phyloP scores from a whole-genome alignment of 139 green algal genomes.

The Yamagishiella unicocca region DNA sequence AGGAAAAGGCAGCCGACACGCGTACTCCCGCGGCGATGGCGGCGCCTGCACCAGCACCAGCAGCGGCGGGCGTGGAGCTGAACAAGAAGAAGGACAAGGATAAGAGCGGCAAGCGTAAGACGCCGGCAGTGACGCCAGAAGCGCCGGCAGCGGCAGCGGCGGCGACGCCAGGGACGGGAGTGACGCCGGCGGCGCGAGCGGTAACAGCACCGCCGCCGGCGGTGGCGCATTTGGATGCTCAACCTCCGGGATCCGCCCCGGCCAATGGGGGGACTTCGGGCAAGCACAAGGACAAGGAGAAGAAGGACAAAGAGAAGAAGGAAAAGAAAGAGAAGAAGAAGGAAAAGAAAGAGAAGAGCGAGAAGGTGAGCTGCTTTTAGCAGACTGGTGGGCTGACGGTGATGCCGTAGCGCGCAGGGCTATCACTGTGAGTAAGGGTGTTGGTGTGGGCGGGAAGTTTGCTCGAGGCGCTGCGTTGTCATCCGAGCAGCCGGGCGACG shows the following conservation, averaged over 20 bases:
- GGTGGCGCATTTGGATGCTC: too few relatives aligned
- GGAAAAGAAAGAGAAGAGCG: background rate
- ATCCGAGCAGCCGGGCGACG: too few relatives aligned
- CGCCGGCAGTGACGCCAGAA: background rate
- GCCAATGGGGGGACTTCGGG: too few relatives aligned
- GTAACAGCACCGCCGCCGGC: too few relatives aligned
- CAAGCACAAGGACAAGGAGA: background rate
- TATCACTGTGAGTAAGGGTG: too few relatives aligned
- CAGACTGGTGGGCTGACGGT: too few relatives aligned
- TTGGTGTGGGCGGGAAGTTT: too few relatives aligned
- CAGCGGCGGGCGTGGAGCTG: background rate
- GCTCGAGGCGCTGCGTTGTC: too few relatives aligned
- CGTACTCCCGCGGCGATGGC: background rate
- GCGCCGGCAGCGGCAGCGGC: background rate
- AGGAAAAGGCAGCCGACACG: background rate
- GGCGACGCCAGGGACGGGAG: background rate
- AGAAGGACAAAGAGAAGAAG: background rate
- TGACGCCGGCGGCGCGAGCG: too few relatives aligned
- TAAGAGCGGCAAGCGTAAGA: background rate
- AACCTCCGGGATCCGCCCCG: too few relatives aligned
- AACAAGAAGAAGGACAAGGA: background rate
- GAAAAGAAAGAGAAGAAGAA: slow-evolving; percentile 30
- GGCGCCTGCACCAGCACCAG: background rate
- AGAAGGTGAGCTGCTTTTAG: too few relatives aligned
- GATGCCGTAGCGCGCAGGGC: too few relatives aligned